Evolutionary conservation across 1,284 basidiomycete species (phyloP).

Genomic region (Veloporphyrellus conicus): DNA sequence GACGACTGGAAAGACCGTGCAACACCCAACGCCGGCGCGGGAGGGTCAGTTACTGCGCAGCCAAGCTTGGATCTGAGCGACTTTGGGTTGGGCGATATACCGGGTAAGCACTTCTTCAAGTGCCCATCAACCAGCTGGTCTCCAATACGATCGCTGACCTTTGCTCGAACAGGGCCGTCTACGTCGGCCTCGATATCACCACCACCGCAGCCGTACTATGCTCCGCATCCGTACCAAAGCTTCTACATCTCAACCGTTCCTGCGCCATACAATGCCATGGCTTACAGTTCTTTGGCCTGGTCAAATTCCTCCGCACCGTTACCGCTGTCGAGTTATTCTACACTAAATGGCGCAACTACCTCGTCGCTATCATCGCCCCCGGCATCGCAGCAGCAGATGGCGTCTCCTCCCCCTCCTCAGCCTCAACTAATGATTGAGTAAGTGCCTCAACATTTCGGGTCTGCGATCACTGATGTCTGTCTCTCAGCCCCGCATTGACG

Average conservation of each 20-base stretch:
- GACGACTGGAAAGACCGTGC: slow-evolving; percentile 49
- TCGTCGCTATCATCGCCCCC: slow-evolving; percentile 29
- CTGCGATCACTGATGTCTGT: slow-evolving; percentile 12
- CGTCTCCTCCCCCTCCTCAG: slow-evolving; percentile 29
- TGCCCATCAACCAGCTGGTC: slow-evolving; percentile 22
- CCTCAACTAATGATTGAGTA: slow-evolving; percentile 53
- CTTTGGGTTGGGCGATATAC: slow-evolving; percentile 37
- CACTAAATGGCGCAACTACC: slow-evolving; percentile 65
- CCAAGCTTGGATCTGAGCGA: slow-evolving; percentile 43
- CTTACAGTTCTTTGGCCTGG: slow-evolving; percentile 49
- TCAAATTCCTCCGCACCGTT: slow-evolving; percentile 41
- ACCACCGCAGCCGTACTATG: slow-evolving; percentile 37
- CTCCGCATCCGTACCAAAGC: slow-evolving; percentile 36
- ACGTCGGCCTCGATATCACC: slow-evolving; percentile 40
- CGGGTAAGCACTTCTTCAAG: slow-evolving; percentile 34
- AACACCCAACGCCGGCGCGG: slow-evolving; percentile 23
- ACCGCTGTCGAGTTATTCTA: slow-evolving; percentile 69
- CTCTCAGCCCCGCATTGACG: slow-evolving; percentile 48
- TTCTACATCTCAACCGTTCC: slow-evolving; percentile 41
- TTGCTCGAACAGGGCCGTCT: slow-evolving; percentile 25
- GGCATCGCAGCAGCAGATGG: slow-evolving; percentile 33
- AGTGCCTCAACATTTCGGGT: slow-evolving; percentile 22
- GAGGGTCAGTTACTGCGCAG: slow-evolving; percentile 32
- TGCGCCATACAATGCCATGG: slow-evolving; percentile 50
- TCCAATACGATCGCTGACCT: slow-evolving; percentile 16